Evolutionary conservation across 163 green algal genomes (phyloP).

Genomic region (Smithsoniella earleae): DNA sequence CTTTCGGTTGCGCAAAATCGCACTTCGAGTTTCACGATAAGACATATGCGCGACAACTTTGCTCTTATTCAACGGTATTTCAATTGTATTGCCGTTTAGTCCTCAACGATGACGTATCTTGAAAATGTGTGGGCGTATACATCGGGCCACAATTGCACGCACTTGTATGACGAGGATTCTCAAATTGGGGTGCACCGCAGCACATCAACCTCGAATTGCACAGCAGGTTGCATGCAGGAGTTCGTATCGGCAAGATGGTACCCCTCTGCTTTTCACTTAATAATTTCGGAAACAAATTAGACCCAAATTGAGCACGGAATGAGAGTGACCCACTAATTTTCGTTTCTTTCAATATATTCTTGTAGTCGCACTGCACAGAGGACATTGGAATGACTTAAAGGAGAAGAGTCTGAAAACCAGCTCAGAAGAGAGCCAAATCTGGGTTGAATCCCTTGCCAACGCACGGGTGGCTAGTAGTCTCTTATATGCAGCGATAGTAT

Average conservation of each 20-base stretch:
- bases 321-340: no score
- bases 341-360: no score
- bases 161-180: not conserved
- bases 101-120: not conserved
- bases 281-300: no score
- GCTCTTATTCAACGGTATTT: not conserved
- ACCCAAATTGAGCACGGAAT: no score
- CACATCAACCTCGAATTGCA: not conserved
- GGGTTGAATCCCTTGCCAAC: no score
- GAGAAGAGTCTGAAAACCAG: no score
- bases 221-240: not conserved
- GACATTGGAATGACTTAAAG: no score
- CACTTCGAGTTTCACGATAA: slow-evolving; percentile 8
- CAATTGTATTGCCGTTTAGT: not conserved
- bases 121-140: no score
- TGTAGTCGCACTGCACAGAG: no score
- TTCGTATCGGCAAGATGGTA: no score
- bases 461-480: not conserved
- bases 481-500: not conserved
- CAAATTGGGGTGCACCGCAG: not conserved
- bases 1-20: not conserved
- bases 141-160: not conserved
- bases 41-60: not conserved
- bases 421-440: no score
- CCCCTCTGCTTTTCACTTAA: no score